Conservation (phyloP, 2,329 filamentous ascomycete genomes). For the Talaromyces pinophilus region DNA sequence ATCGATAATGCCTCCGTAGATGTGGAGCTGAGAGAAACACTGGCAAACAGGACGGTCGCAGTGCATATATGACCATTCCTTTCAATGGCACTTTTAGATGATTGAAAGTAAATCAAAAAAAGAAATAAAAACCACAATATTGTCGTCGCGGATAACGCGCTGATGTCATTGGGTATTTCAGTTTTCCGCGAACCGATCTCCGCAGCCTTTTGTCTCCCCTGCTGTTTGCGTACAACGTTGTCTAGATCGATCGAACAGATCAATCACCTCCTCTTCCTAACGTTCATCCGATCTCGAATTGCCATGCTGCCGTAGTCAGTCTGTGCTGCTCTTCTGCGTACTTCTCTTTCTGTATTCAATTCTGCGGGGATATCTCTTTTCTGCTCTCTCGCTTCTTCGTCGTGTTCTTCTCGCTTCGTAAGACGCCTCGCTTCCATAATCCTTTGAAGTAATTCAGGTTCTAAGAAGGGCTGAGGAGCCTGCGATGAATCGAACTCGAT, state of each 20-base stretch:
- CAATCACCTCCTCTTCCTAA: slow-evolving; percentile 8
- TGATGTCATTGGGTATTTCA: slow-evolving; percentile 19
- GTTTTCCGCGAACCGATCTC: slow-evolving; percentile 3
- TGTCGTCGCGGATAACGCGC: background rate
- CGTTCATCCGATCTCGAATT: slow-evolving; percentile 31
- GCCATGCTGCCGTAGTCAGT: slow-evolving; percentile 39
- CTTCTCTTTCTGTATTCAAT: slow-evolving; percentile 15
- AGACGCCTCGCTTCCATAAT: slow-evolving; percentile 26
- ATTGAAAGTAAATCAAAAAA: background rate
- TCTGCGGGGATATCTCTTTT: background rate
- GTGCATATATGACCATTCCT: background rate
- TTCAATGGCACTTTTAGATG: background rate
- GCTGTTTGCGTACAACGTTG: background rate
- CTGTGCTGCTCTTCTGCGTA: slow-evolving; percentile 29
- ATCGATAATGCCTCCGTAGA: background rate
- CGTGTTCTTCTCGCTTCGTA: background rate
- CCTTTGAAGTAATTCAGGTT: slow-evolving; percentile 37
- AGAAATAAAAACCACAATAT: background rate
- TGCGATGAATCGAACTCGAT: slow-evolving; percentile 39
- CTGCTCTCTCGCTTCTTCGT: background rate
- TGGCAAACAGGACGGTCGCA: background rate
- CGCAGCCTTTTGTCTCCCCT: background rate
- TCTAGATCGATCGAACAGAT: background rate
- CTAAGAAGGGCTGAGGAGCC: slow-evolving; percentile 43
- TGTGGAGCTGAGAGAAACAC: background rate